These are phyloP conservation scores for Pseudomassariella vexata DNA, from an alignment of 2,329 filamentous ascomycete genomes.

Conservation along the genomic window DNA sequence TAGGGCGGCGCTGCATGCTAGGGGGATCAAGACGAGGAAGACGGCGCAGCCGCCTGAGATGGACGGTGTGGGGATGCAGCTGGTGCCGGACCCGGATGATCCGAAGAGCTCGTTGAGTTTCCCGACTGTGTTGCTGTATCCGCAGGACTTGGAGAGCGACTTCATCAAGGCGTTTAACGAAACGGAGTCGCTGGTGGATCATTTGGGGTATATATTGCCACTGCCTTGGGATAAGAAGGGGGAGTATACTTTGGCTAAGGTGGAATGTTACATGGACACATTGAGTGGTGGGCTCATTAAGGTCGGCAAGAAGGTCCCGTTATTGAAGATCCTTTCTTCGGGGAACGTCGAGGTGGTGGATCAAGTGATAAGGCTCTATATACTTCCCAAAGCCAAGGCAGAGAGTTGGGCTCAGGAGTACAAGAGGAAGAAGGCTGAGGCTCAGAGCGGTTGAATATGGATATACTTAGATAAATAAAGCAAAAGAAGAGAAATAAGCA, in stretches of 20 bases:
- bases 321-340: conserved; percentile 68
- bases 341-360: conserved; percentile 86
- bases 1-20: conserved; percentile 57
- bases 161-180: conserved; percentile 87
- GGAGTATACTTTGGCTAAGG: conserved; percentile 58
- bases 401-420: conserved; percentile 77
- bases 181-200: conserved; percentile 66
- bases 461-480: conserved; percentile 7
- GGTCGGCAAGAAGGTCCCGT: conserved; percentile 75
- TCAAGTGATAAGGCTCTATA: conserved; percentile 73
- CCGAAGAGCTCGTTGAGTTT: conserved; percentile 67
- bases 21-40: conserved; percentile 62
- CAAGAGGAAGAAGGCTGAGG: conserved; percentile 67
- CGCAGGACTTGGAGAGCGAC: conserved; percentile 74
- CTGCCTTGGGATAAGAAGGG: conserved; percentile 73
- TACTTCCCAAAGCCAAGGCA: conserved; percentile 68
- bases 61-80: conserved; percentile 70
- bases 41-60: conserved; percentile 75
- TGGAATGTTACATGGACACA: conserved; percentile 91
- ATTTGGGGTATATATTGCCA: conserved; percentile 81
- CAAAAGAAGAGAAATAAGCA: conserved; percentile 7
- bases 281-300: conserved; percentile 74
- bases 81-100: conserved; percentile 69
- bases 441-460: conserved; percentile 34
- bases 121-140: conserved; percentile 81